Evolutionary conservation across 768 basidiomycete genomes (phyloP).

Genomic region (Serpula lacrymans): DNA sequence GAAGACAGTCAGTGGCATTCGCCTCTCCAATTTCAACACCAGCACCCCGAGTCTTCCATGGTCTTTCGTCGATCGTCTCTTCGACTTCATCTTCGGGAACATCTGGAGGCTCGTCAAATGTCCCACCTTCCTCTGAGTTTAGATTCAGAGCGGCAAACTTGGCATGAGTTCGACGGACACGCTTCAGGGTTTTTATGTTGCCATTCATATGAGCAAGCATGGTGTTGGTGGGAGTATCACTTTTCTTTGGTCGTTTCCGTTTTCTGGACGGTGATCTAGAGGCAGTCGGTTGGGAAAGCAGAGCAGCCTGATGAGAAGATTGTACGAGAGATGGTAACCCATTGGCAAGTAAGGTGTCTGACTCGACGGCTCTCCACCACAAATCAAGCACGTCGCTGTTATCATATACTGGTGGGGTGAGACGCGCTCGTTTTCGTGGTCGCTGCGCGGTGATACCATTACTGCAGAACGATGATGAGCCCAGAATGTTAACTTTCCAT

Average conservation of each 20-base stretch:
- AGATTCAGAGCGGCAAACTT: slow-evolving; percentile 59
- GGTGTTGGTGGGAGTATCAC: slow-evolving; percentile 33
- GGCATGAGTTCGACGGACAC: slow-evolving; percentile 68
- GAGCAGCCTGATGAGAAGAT: slow-evolving; percentile 32
- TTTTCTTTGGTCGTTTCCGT: slow-evolving; percentile 36
- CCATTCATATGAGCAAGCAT: slow-evolving; percentile 70
- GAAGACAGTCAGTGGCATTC: slow-evolving; percentile 60
- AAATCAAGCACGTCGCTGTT: slow-evolving; percentile 46
- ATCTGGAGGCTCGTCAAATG: slow-evolving; percentile 32
- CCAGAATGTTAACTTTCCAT: neutral
- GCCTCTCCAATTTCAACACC: slow-evolving; percentile 57
- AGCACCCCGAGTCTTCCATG: slow-evolving; percentile 8
- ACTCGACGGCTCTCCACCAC: slow-evolving; percentile 76
- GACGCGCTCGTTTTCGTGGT: slow-evolving; percentile 62
- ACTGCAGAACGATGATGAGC: slow-evolving; percentile 26
- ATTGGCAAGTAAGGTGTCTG: slow-evolving; percentile 57
- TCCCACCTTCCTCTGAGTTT: slow-evolving; percentile 31
- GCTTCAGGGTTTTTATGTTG: slow-evolving; percentile 73
- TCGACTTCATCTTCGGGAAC: slow-evolving; percentile 25
- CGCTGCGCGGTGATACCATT: slow-evolving; percentile 34
- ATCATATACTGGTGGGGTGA: slow-evolving; percentile 38
- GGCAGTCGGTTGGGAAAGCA: slow-evolving; percentile 8
- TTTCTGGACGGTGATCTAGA: slow-evolving; percentile 14
- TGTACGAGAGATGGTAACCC: slow-evolving; percentile 57
- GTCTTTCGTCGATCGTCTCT: slow-evolving; percentile 6